Percentiles rank a stretch among this genome's conserved stretches.
phyloP scores from a whole-genome alignment of 2,329 filamentous ascomycete genomes.

The Colletotrichum sp. region DNA sequence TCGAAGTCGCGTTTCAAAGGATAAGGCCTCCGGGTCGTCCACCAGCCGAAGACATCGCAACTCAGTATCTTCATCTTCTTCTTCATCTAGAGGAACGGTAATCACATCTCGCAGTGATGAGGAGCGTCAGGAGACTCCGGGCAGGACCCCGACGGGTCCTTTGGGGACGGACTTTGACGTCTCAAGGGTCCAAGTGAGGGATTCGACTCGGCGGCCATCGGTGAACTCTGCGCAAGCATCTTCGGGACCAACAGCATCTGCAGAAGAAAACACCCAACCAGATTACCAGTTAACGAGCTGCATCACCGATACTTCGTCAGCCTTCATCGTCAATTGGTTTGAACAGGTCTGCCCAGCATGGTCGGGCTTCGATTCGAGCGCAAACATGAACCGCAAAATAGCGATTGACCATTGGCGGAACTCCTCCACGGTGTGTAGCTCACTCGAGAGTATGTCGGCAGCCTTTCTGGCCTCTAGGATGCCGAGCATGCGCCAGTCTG shows the following conservation, averaged over 20 bases:
- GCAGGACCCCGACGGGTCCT: not conserved
- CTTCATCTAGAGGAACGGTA: not conserved
- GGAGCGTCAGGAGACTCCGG: not conserved
- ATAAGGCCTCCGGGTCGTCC: not conserved
- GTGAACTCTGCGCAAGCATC: not conserved
- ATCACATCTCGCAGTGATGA: not conserved
- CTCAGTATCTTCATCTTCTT: not conserved
- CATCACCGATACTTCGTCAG: slow-evolving; percentile 31
- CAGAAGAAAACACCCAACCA: not conserved
- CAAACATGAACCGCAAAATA: slow-evolving; percentile 42
- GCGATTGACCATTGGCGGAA: slow-evolving; percentile 40
- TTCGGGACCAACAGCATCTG: not conserved
- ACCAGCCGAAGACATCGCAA: not conserved
- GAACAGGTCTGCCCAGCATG: slow-evolving; percentile 43
- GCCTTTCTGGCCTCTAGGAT: slow-evolving; percentile 37
- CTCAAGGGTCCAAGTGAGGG: not conserved
- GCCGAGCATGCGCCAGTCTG: slow-evolving; percentile 39
- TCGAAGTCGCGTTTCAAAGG: not conserved
- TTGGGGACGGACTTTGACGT: not conserved
- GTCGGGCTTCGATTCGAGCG: slow-evolving; percentile 44
- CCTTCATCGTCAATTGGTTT: slow-evolving; percentile 44
- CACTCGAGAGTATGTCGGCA: slow-evolving; percentile 46
- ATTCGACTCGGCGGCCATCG: not conserved
- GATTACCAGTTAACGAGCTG: slow-evolving; percentile 19
- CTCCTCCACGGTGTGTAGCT: slow-evolving; percentile 40